phyloP scores from a whole-genome alignment of 345 rosid genomes.

The Erysimum cheiranthoides region DNA sequence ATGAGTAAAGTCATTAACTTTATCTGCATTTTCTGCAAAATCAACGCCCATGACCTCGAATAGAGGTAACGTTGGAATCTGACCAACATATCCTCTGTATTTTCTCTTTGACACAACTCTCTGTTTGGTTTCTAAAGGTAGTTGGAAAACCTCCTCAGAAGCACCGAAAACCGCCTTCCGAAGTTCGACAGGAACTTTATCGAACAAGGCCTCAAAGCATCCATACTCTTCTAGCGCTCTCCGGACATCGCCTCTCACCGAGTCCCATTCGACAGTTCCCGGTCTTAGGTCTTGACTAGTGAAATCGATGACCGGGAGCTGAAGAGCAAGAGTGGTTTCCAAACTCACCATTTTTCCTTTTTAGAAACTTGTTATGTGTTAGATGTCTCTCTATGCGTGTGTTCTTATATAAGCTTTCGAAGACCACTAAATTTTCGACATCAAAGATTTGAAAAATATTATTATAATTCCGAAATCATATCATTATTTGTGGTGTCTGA shows the following conservation, averaged over 20 bases:
- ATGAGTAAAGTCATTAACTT: slow-evolving; percentile 34
- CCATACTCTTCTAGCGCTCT: slow-evolving; percentile 42
- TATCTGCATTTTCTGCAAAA: slow-evolving; percentile 26
- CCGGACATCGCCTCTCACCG: slow-evolving; percentile 31
- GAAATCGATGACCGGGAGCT: slow-evolving; percentile 45
- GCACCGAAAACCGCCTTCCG: slow-evolving; percentile 28
- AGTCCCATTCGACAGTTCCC: slow-evolving; percentile 37
- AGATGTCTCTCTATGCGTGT: slow-evolving; percentile 25
- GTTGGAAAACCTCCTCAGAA: slow-evolving; percentile 20
- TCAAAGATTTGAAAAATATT: neutral
- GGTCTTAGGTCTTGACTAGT: slow-evolving; percentile 31
- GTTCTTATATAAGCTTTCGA: slow-evolving; percentile 29
- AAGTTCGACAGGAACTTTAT: slow-evolving; percentile 30
- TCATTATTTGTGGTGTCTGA: neutral
- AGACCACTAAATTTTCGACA: slow-evolving; percentile 2
- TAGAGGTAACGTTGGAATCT: slow-evolving; percentile 32
- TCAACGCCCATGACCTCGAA: slow-evolving; percentile 33
- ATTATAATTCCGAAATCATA: neutral
- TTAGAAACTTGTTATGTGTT: slow-evolving; percentile 22
- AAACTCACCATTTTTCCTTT: slow-evolving; percentile 10
- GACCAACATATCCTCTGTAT: slow-evolving; percentile 39
- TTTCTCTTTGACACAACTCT: slow-evolving; percentile 32
- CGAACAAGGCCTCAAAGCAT: slow-evolving; percentile 44
- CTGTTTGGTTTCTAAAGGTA: slow-evolving; percentile 39
- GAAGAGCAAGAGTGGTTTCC: slow-evolving; percentile 30